A percentile compares a stretch with the other conserved stretches of the same genome.
These are phyloP conservation scores for Candida andamanensis DNA, from an alignment of 805 yeast genomes.

Conservation along the genomic window DNA sequence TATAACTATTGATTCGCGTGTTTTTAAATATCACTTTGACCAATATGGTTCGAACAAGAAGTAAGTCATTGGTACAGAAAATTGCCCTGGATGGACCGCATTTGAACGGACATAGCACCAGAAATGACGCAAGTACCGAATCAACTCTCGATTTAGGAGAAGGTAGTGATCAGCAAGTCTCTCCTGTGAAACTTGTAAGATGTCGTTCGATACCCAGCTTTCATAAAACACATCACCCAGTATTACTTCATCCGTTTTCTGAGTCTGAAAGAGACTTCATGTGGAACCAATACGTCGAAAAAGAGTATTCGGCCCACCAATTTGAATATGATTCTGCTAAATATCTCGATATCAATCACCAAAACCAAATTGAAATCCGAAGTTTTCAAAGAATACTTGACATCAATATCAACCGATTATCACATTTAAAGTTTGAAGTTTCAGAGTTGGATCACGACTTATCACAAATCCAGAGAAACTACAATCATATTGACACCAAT, in stretches of 20 bases:
- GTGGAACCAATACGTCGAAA: constrained; percentile 1
- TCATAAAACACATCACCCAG: neutral
- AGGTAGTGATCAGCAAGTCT: neutral
- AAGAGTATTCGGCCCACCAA: constrained; percentile 6
- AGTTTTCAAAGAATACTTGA: constrained; percentile 33
- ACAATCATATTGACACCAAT: constrained; percentile 55
- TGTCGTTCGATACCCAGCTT: constrained; percentile 12
- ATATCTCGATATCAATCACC: constrained; percentile 8
- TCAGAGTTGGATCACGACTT: constrained; percentile 41
- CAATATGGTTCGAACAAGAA: constrained; percentile 42
- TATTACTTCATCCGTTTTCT: constrained; percentile 5
- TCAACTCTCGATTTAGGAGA: neutral
- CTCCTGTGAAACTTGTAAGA: constrained; percentile 6
- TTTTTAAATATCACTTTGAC: neutral
- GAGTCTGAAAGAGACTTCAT: neutral
- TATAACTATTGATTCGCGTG: constrained; percentile 1
- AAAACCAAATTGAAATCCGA: constrained; percentile 13
- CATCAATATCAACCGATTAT: constrained; percentile 19
- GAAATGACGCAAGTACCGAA: neutral
- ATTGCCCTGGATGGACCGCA: constrained; percentile 52
- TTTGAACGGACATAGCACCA: constrained; percentile 1
- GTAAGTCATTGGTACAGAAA: constrained; percentile 57
- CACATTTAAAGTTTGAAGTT: constrained; percentile 41
- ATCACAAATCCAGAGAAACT: constrained; percentile 43
- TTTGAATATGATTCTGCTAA: constrained; percentile 7